Percentiles rank a stretch among this genome's conserved stretches.
phyloP scores from a whole-genome alignment of 129 eudicot species.

The Flaveria bidentis region DNA sequence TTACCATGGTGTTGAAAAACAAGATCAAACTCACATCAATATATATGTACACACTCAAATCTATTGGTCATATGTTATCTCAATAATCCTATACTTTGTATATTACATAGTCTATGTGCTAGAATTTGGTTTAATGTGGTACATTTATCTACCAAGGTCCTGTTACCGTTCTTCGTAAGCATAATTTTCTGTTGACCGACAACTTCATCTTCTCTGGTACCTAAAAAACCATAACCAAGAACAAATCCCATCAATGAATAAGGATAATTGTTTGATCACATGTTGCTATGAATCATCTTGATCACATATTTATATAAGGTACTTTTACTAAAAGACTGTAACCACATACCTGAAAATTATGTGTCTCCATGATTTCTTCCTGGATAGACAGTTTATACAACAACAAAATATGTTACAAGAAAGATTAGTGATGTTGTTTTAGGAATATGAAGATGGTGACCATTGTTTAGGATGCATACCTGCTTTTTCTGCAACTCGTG shows the following conservation, averaged over 20 bases:
- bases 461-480: conserved; percentile 33
- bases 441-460: background rate
- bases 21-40: conserved; percentile 10
- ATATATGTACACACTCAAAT: conserved; percentile 1
- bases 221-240: conserved; percentile 32
- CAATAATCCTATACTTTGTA: background rate
- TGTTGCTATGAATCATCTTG: background rate
- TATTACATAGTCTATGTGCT: background rate
- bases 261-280: background rate
- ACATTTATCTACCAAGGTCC: conserved; percentile 72
- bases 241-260: background rate
- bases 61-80: conserved; percentile 9
- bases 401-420: conserved; percentile 23
- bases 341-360: conserved; percentile 64
- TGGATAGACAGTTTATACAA: conserved; percentile 31
- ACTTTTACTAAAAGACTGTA: background rate
- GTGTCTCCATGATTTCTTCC: conserved; percentile 66
- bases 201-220: conserved; percentile 46
- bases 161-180: conserved; percentile 73
- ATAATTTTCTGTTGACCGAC: conserved; percentile 36
- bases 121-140: conserved; percentile 2
- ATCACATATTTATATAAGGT: background rate
- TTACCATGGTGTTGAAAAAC: background rate
- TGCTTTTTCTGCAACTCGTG: conserved; percentile 69
- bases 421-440: background rate